These are phyloP conservation scores for Xylaria sp. DNA, from an alignment of 2,329 filamentous ascomycete genomes.

Conservation along the genomic window DNA sequence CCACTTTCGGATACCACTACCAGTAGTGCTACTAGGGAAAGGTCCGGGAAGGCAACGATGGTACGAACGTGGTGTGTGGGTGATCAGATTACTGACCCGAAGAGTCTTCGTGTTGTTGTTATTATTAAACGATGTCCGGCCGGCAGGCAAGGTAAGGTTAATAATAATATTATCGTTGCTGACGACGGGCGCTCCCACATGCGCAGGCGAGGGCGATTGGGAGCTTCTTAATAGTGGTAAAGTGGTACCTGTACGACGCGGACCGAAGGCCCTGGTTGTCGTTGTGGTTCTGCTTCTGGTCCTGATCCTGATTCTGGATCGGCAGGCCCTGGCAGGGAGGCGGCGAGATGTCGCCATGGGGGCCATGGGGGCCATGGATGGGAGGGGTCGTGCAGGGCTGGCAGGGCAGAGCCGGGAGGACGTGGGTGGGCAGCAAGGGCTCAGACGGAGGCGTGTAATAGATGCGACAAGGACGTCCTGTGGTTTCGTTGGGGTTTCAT, in stretches of 20 bases:
- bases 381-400: background rate
- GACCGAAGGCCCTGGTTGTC: slow-evolving; percentile 24
- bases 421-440: too few species aligned
- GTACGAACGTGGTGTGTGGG: slow-evolving; percentile 12
- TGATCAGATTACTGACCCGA: slow-evolving; percentile 27
- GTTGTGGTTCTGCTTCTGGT: too few species aligned
- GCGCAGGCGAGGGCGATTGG: slow-evolving; percentile 16
- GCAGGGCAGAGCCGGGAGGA: slow-evolving; percentile 4
- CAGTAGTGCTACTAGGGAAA: slow-evolving; percentile 37
- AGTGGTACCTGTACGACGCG: slow-evolving; percentile 24
- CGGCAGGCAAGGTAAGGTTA: slow-evolving; percentile 17
- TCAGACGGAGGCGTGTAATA: slow-evolving; percentile 22
- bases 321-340: slow-evolving; percentile 17
- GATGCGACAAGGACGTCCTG: slow-evolving; percentile 29
- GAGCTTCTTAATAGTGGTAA: slow-evolving; percentile 33
- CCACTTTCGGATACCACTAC: slow-evolving; percentile 34
- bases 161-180: too few species aligned
- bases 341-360: slow-evolving; percentile 28
- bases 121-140: slow-evolving; percentile 26
- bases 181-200: slow-evolving; percentile 17
- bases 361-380: too few species aligned
- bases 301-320: too few species aligned
- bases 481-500: slow-evolving; percentile 37
- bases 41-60: slow-evolving; percentile 30
- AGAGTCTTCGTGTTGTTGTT: slow-evolving; percentile 21